Evolutionary conservation across 2,329 filamentous ascomycete genomes (phyloP).

Genomic region (Fusarium brevicatenulatum): DNA sequence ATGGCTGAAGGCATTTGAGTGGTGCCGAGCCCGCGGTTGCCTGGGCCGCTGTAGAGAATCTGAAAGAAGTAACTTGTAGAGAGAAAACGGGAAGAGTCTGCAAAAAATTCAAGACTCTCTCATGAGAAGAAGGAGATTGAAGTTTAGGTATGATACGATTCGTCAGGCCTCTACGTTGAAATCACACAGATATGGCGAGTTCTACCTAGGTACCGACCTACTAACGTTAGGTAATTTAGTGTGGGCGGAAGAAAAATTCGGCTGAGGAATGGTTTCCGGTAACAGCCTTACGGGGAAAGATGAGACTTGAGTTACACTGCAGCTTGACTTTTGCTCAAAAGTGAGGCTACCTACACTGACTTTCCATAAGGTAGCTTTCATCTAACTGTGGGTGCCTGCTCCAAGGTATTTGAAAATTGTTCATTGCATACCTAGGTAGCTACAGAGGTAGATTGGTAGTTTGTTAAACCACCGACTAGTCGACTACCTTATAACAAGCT

Average conservation of each 20-base stretch:
- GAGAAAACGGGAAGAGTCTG: background rate
- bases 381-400: background rate
- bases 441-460: background rate
- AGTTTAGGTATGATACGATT: conserved; percentile 8
- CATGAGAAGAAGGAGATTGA: conserved; percentile 15
- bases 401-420: background rate
- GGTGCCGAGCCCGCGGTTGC: background rate
- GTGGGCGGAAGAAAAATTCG: conserved; percentile 35
- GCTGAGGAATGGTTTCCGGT: conserved; percentile 27
- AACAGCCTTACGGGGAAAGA: conserved; percentile 2
- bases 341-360: background rate
- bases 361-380: background rate
- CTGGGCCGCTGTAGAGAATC: background rate
- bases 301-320: conserved; percentile 18
- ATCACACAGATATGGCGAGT: conserved; percentile 1
- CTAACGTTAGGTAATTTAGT: conserved; percentile 19
- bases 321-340: conserved; percentile 5
- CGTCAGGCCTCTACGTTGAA: conserved; percentile 7
- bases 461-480: background rate
- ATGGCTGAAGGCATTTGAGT: conserved; percentile 37
- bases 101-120: background rate
- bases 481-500: background rate
- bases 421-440: background rate
- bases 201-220: conserved; percentile 3
- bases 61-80: background rate